Evolutionary conservation across 2,329 filamentous ascomycete genomes (phyloP).

Genomic region (Septoria linicola): DNA sequence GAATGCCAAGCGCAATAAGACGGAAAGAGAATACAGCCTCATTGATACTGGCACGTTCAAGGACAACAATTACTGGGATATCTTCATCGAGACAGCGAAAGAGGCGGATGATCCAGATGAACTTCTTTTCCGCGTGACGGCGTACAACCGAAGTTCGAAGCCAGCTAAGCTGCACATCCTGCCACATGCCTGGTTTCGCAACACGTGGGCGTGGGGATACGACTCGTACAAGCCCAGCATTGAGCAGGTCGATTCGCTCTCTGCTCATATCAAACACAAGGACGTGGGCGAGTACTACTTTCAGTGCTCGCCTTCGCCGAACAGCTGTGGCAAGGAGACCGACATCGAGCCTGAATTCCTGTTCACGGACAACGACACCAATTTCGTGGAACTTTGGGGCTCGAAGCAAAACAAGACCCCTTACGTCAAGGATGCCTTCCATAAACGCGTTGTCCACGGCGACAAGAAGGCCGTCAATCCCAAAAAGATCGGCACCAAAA

Average conservation of each 20-base stretch:
- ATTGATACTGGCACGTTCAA: constrained; percentile 86
- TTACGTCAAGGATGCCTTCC: constrained; percentile 95
- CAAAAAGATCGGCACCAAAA: constrained; percentile 76
- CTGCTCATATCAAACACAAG: constrained; percentile 74
- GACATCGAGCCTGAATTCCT: constrained; percentile 83
- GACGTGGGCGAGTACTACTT: constrained; percentile 80
- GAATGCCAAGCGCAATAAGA: constrained; percentile 72
- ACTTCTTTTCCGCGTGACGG: constrained; percentile 88
- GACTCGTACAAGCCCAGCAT: constrained; percentile 85
- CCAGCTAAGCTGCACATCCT: constrained; percentile 89
- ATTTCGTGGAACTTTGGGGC: constrained; percentile 72
- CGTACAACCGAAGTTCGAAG: constrained; percentile 91
- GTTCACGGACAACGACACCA: constrained; percentile 96
- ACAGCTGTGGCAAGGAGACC: constrained; percentile 71
- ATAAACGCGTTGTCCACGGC: constrained; percentile 78
- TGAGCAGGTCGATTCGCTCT: constrained; percentile 61
- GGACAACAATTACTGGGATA: constrained; percentile 92
- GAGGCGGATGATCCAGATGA: constrained; percentile 90
- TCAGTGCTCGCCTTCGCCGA: constrained; percentile 84
- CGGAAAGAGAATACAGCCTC: constrained; percentile 87
- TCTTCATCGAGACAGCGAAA: constrained; percentile 94
- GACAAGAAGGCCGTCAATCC: constrained; percentile 83
- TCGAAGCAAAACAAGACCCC: constrained; percentile 70
- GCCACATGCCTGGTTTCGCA: constrained; percentile 94
- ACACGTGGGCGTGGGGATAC: constrained; percentile 93